Evolutionary conservation across 768 basidiomycete species (phyloP).

Genomic region (Suillus spraguei): DNA sequence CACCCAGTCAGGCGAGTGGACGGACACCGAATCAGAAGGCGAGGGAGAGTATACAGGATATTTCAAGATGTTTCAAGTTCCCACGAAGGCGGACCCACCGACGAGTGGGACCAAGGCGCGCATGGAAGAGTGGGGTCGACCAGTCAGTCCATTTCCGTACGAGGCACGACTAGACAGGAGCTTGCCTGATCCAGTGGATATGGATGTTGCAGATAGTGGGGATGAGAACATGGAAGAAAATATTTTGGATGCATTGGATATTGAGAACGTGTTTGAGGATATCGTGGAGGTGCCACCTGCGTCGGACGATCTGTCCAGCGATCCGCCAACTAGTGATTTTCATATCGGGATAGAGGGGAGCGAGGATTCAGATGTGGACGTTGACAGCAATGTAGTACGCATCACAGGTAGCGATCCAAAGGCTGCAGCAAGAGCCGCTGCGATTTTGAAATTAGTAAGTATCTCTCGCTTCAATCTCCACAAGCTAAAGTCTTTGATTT

Average conservation of each 20-base stretch:
- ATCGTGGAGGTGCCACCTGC: slow-evolving; percentile 9
- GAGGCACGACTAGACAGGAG: slow-evolving; percentile 34
- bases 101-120: slow-evolving; percentile 53
- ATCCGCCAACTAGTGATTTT: neutral
- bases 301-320: neutral
- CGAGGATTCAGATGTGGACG: slow-evolving; percentile 35
- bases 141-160: slow-evolving; percentile 67
- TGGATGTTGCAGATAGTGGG: slow-evolving; percentile 6
- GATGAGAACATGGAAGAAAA: slow-evolving; percentile 18
- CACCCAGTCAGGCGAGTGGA: slow-evolving; percentile 18
- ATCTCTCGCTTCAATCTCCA: neutral
- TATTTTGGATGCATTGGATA: slow-evolving; percentile 7
- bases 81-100: slow-evolving; percentile 67
- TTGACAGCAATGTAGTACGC: slow-evolving; percentile 62
- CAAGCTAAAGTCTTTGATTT: neutral
- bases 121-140: slow-evolving; percentile 66
- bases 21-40: slow-evolving; percentile 32
- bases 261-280: slow-evolving; percentile 5
- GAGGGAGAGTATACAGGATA: slow-evolving; percentile 69
- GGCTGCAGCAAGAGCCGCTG: slow-evolving; percentile 91
- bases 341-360: slow-evolving; percentile 12
- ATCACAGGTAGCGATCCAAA: slow-evolving; percentile 83
- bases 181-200: slow-evolving; percentile 14
- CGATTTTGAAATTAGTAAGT: slow-evolving; percentile 86
- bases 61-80: slow-evolving; percentile 56